Evolutionary conservation across 1,139 yeast species (phyloP).

Genomic region (Geotrichum bryndzae): DNA sequence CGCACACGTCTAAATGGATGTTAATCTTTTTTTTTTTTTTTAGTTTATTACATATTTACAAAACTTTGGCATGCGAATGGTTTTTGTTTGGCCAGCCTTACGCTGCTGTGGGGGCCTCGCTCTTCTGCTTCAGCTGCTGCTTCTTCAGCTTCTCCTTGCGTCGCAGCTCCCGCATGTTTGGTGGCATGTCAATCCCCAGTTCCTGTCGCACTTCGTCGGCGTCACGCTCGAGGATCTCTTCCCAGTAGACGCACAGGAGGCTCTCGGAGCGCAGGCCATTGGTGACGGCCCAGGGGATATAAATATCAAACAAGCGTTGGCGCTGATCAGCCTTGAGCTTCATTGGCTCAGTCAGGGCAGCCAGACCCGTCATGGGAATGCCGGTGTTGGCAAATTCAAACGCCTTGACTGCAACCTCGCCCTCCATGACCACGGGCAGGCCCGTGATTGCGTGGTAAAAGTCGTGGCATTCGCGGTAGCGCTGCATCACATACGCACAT

Average conservation of each 20-base stretch:
- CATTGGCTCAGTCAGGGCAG: slow-evolving; percentile 82
- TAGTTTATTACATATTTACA: background rate
- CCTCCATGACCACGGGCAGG: slow-evolving; percentile 85
- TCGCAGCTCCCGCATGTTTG: slow-evolving; percentile 69
- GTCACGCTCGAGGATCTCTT: slow-evolving; percentile 66
- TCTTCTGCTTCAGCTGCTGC: background rate
- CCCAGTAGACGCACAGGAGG: slow-evolving; percentile 90
- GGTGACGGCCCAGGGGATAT: slow-evolving; percentile 83
- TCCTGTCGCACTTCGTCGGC: slow-evolving; percentile 63
- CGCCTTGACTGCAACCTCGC: slow-evolving; percentile 89
- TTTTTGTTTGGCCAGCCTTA: too few relatives aligned
- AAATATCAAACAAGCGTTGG: slow-evolving; percentile 46
- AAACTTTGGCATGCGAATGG: background rate
- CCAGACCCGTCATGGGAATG: slow-evolving; percentile 92
- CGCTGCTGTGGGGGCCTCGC: background rate
- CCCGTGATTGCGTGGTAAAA: slow-evolving; percentile 92
- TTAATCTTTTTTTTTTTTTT: background rate
- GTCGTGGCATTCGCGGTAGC: slow-evolving; percentile 96
- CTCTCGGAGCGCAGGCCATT: slow-evolving; percentile 73
- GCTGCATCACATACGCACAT: slow-evolving; percentile 81
- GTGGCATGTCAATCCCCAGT: slow-evolving; percentile 68
- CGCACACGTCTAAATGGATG: too few relatives aligned
- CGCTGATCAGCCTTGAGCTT: slow-evolving; percentile 53
- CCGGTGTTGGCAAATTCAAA: slow-evolving; percentile 91
- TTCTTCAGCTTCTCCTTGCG: slow-evolving; percentile 22